Percentiles rank a stretch among this genome's conserved stretches.
Conservation (phyloP, 2,329 filamentous ascomycete species). For the Microsporum ferrugineum region DNA sequence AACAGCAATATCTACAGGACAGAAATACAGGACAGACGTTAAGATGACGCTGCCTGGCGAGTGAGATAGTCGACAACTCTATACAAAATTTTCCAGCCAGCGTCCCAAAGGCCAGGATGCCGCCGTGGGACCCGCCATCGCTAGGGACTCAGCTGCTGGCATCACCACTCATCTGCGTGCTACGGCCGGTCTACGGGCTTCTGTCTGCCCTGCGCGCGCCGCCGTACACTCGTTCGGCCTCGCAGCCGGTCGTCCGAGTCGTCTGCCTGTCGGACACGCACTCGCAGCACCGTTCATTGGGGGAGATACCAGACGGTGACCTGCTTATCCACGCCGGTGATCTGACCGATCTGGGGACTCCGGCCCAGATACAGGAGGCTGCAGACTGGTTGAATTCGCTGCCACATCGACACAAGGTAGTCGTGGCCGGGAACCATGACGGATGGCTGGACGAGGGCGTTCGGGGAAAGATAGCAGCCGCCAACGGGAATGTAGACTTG, state of each 20-base stretch:
- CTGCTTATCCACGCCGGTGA: slow-evolving; percentile 86
- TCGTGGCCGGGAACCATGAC: slow-evolving; percentile 83
- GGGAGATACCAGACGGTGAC: slow-evolving; percentile 55
- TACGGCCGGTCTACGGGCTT: slow-evolving; percentile 51
- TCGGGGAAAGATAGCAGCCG: slow-evolving; percentile 38
- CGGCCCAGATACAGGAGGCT: slow-evolving; percentile 64
- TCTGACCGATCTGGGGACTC: slow-evolving; percentile 61
- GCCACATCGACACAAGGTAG: slow-evolving; percentile 67
- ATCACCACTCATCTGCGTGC: slow-evolving; percentile 56
- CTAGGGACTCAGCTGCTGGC: slow-evolving; percentile 53
- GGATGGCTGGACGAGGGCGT: slow-evolving; percentile 61
- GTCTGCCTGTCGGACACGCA: slow-evolving; percentile 91
- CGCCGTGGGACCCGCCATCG: slow-evolving; percentile 40
- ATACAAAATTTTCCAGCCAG: not conserved
- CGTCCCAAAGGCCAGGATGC: slow-evolving; percentile 17
- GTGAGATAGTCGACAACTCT: not conserved
- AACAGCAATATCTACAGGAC: not conserved
- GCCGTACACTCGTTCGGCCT: slow-evolving; percentile 48
- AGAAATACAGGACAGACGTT: not conserved
- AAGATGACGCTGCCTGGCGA: not conserved
- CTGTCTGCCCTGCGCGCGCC: slow-evolving; percentile 57
- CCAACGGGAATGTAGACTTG: slow-evolving; percentile 13
- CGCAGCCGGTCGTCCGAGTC: slow-evolving; percentile 52
- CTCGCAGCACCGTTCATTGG: slow-evolving; percentile 36
- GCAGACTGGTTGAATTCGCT: slow-evolving; percentile 68